These are phyloP conservation scores for Neurospora sublineolata DNA, from an alignment of 495 filamentous ascomycete genomes.

Conservation along the genomic window DNA sequence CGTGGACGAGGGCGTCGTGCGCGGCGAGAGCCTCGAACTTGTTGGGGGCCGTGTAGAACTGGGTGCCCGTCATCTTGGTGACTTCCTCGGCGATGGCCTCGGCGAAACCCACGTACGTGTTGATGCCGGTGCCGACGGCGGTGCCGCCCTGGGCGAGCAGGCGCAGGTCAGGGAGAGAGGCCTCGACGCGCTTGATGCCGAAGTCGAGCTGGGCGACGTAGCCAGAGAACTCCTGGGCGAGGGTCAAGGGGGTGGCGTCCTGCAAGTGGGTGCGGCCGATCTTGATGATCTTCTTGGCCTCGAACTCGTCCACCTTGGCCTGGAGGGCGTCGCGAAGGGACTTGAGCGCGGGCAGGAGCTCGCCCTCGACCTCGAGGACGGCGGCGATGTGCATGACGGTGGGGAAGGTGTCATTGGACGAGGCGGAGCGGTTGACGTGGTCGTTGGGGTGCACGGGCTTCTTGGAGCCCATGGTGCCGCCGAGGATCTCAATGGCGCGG, in stretches of 20 bases:
- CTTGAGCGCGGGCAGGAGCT: slow-evolving; percentile 71
- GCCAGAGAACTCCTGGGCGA: slow-evolving; percentile 96
- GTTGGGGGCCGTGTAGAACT: slow-evolving; percentile 95
- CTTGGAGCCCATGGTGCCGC: slow-evolving; percentile 87
- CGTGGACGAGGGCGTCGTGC: slow-evolving; percentile 92
- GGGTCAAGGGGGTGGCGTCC: slow-evolving; percentile 89
- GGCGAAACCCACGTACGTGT: slow-evolving; percentile 93
- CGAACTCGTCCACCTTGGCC: slow-evolving; percentile 80
- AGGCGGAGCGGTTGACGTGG: slow-evolving; percentile 98
- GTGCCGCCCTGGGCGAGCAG: slow-evolving; percentile 92
- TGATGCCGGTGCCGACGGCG: slow-evolving; percentile 92
- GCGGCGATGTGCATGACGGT: slow-evolving; percentile 99
- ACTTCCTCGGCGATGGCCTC: slow-evolving; percentile 86
- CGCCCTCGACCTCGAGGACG: slow-evolving; percentile 80
- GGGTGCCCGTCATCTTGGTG: slow-evolving; percentile 76
- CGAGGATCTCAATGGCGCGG: slow-evolving; percentile 95
- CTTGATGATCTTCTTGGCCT: slow-evolving; percentile 82
- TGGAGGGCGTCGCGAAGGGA: slow-evolving; percentile 73
- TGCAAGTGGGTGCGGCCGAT: slow-evolving; percentile 97
- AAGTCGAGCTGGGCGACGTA: slow-evolving; percentile 90
- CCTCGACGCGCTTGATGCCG: slow-evolving; percentile 79
- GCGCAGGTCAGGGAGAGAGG: slow-evolving; percentile 69
- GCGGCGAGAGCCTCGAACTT: slow-evolving; percentile 98
- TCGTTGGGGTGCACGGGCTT: slow-evolving; percentile 98
- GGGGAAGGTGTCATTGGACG: slow-evolving; percentile 98